A percentile compares a stretch with the other conserved stretches of the same genome.
Evolutionary conservation across 1,284 basidiomycete genomes (phyloP).

Genomic region (Sanghuangporus sanghuang): DNA sequence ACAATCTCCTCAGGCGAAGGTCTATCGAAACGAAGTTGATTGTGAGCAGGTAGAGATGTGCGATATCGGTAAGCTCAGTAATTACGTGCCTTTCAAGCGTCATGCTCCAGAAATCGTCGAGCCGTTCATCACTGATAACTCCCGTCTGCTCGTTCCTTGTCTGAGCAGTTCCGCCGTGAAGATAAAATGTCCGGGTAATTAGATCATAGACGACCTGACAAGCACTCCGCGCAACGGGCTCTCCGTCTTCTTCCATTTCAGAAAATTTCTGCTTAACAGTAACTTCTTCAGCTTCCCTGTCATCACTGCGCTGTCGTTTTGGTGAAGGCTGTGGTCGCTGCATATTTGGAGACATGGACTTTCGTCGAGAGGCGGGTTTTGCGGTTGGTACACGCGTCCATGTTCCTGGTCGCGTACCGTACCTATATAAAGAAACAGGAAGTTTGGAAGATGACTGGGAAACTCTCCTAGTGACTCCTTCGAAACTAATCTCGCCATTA

Average conservation of each 20-base stretch:
- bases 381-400: constrained; percentile 50
- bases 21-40: constrained; percentile 30
- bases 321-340: not conserved
- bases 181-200: constrained; percentile 46
- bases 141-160: constrained; percentile 11
- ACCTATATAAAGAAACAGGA: constrained; percentile 62
- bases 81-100: constrained; percentile 49
- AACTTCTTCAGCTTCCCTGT: constrained; percentile 1
- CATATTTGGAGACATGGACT: not conserved
- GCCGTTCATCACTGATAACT: constrained; percentile 35
- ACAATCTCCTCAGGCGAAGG: constrained; percentile 54
- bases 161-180: constrained; percentile 71
- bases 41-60: not conserved
- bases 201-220: constrained; percentile 73
- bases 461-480: not conserved
- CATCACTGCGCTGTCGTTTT: constrained; percentile 12
- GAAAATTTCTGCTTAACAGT: constrained; percentile 14
- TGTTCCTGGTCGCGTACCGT: constrained; percentile 48
- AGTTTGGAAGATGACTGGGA: constrained; percentile 29
- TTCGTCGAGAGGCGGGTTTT: not conserved
- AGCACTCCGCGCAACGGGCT: constrained; percentile 58
- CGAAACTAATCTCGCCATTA: not conserved
- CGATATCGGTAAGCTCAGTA: not conserved
- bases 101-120: constrained; percentile 78
- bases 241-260: constrained; percentile 23